Conservation (phyloP, 441 rosid genomes). For the Pelargonium myrrhifolium region DNA sequence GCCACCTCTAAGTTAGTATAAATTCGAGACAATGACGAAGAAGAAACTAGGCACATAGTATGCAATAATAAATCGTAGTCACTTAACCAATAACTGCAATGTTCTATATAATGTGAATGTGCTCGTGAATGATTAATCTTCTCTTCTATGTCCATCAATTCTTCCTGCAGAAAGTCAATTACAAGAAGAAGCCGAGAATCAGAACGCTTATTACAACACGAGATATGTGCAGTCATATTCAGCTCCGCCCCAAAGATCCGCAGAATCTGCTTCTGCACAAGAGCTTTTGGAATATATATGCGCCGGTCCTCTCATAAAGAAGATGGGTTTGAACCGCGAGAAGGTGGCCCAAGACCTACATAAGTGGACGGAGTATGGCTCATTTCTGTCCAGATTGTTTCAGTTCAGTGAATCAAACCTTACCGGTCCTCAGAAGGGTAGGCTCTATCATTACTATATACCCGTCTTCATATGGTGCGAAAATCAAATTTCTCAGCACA, state of each 20-base stretch:
- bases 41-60: too few species aligned
- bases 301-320: constrained; percentile 70
- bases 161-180: constrained; percentile 40
- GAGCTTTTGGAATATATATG: constrained; percentile 74
- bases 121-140: too few species aligned
- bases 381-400: constrained; percentile 55
- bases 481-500: constrained; percentile 58
- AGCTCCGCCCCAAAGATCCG: constrained; percentile 41
- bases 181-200: constrained; percentile 37
- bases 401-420: constrained; percentile 64
- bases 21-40: too few species aligned
- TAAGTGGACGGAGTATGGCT: constrained; percentile 72
- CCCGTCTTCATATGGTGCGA: constrained; percentile 90
- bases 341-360: constrained; percentile 63
- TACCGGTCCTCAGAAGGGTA: constrained; percentile 55
- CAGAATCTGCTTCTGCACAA: constrained; percentile 56
- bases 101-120: too few species aligned
- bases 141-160: background rate
- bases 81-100: too few species aligned
- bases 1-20: too few species aligned
- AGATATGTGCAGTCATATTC: constrained; percentile 25
- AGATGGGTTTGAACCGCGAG: constrained; percentile 50
- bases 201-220: constrained; percentile 14
- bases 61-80: too few species aligned
- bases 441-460: constrained; percentile 82